A percentile compares a stretch with the other conserved stretches of the same genome.
Conservation (phyloP, 306 rosid species). For the Glycine soja region DNA sequence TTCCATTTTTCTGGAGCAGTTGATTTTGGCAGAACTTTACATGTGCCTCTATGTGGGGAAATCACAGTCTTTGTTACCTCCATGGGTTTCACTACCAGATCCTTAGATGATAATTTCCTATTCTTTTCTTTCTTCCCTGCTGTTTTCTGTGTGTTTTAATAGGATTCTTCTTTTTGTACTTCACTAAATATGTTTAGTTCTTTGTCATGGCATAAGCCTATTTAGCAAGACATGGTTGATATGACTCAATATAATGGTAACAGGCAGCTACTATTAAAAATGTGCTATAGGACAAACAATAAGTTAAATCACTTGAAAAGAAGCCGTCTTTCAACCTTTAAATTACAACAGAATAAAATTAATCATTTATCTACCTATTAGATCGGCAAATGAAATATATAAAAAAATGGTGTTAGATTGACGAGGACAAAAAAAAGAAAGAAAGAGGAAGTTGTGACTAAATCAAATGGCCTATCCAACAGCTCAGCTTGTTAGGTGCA, state of each 20-base stretch:
- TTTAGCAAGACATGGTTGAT: conserved; percentile 1
- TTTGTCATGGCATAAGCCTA: background rate
- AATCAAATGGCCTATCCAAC: conserved; percentile 27
- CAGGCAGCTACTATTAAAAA: background rate
- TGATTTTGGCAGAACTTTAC: background rate
- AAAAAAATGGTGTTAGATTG: background rate
- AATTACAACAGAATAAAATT: conserved; percentile 1
- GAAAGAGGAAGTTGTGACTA: background rate
- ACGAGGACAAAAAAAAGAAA: conserved; percentile 16
- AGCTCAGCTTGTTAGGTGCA: conserved; percentile 42
- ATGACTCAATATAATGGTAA: background rate
- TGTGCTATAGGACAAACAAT: background rate
- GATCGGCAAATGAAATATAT: background rate
- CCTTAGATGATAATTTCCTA: conserved; percentile 1
- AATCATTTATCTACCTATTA: conserved; percentile 10
- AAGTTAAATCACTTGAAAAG: too few species aligned
- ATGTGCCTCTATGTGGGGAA: background rate
- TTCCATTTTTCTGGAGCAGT: background rate
- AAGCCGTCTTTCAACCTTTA: background rate
- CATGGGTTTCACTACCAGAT: background rate
- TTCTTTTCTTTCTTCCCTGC: background rate
- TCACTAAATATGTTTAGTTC: background rate
- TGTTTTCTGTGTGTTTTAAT: background rate
- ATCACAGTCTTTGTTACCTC: background rate
- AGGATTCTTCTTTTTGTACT: background rate